phyloP scores from a whole-genome alignment of 2,329 filamentous ascomycete species.

The Sarocladium brachiariae region DNA sequence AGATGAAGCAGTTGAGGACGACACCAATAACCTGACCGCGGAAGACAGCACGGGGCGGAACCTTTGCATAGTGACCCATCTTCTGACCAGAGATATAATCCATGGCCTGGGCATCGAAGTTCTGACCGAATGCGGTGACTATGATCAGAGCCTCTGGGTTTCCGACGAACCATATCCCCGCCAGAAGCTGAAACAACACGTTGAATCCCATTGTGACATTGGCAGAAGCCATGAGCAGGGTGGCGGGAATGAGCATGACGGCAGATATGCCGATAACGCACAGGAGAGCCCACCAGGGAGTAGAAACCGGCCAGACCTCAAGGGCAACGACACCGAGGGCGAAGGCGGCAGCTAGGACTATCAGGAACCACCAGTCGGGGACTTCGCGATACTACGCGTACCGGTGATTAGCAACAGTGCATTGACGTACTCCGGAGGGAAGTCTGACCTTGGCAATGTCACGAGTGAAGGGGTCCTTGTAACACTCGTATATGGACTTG shows the following conservation, averaged over 20 bases:
- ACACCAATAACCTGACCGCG: conserved; percentile 31
- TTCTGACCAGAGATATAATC: conserved; percentile 14
- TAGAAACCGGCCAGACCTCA: conserved; percentile 3
- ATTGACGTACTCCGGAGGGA: not conserved
- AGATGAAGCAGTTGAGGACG: conserved; percentile 26
- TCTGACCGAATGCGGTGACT: conserved; percentile 24
- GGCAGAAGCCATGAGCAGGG: conserved; percentile 29
- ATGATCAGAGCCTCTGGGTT: conserved; percentile 23
- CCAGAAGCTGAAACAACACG: conserved; percentile 36
- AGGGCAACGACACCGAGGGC: conserved; percentile 1
- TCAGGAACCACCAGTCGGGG: conserved; percentile 40
- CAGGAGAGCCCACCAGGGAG: conserved; percentile 1
- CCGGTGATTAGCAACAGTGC: not conserved
- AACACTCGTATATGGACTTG: conserved; percentile 32
- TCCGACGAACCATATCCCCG: conserved; percentile 37
- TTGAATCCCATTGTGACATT: conserved; percentile 41
- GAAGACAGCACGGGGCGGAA: conserved; percentile 21
- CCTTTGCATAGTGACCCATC: conserved; percentile 21
- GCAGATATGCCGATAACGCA: conserved; percentile 35
- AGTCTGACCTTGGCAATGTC: conserved; percentile 27
- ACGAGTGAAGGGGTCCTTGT: conserved; percentile 33
- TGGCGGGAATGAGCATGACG: conserved; percentile 33
- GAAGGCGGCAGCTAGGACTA: conserved; percentile 26
- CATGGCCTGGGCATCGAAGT: conserved; percentile 18
- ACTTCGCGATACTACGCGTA: conserved; percentile 29